Evolutionary conservation across 2,329 filamentous ascomycete genomes (phyloP).

Genomic region (Penicillium sp.): DNA sequence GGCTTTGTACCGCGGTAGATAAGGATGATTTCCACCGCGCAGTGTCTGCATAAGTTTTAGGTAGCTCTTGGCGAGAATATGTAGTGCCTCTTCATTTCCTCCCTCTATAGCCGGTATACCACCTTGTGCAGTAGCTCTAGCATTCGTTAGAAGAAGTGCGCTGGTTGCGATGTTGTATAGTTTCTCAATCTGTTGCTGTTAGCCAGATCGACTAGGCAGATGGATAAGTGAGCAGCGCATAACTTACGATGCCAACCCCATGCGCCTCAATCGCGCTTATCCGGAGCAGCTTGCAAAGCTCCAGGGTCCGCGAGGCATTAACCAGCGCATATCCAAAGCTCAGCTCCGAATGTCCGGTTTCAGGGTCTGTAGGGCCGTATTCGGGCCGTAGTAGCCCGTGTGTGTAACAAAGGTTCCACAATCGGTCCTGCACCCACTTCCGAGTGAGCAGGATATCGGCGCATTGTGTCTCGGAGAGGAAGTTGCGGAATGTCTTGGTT

Average conservation of each 20-base stretch:
- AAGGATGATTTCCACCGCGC: constrained; percentile 44
- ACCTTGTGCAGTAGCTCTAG: constrained; percentile 26
- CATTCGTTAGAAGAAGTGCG: constrained; percentile 36
- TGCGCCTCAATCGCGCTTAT: constrained; percentile 49
- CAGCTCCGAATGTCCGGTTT: constrained; percentile 44
- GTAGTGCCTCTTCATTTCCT: constrained; percentile 17
- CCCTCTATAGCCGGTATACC: not conserved
- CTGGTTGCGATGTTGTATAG: constrained; percentile 45
- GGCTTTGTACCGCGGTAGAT: constrained; percentile 37
- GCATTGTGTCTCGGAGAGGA: constrained; percentile 45
- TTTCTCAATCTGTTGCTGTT: constrained; percentile 40
- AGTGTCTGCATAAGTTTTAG: constrained; percentile 39
- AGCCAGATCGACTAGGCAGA: constrained; percentile 2
- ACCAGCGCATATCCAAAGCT: constrained; percentile 43
- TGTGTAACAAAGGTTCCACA: constrained; percentile 49
- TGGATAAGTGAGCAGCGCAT: not conserved
- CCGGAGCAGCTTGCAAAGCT: constrained; percentile 38
- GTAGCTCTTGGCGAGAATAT: constrained; percentile 36
- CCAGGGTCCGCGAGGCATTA: constrained; percentile 41
- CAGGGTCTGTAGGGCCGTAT: constrained; percentile 16
- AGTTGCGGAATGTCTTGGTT: constrained; percentile 20
- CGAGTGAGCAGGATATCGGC: constrained; percentile 50
- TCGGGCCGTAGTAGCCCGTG: constrained; percentile 42
- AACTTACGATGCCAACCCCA: constrained; percentile 45
- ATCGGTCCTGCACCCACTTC: constrained; percentile 50